phyloP scores from a whole-genome alignment of 768 basidiomycete species.

The Peribolospora kevripleyi region DNA sequence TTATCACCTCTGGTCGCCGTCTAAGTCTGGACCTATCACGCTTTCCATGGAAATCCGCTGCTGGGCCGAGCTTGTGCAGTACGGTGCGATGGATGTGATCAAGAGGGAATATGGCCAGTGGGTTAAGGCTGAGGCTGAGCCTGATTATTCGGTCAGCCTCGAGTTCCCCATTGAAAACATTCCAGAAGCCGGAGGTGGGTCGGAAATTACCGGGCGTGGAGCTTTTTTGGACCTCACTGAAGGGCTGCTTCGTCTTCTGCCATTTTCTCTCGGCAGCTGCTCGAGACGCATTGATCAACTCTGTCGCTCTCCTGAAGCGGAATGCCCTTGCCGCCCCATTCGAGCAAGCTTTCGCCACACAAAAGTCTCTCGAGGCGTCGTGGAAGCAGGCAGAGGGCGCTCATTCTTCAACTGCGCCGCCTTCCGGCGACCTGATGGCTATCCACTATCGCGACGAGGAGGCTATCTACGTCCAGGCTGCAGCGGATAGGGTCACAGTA shows the following conservation, averaged over 20 bases:
- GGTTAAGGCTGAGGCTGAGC: slow-evolving; percentile 23
- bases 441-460: slow-evolving; percentile 92
- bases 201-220: no score
- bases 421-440: slow-evolving; percentile 63
- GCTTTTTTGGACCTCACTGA: not conserved
- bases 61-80: slow-evolving; percentile 75
- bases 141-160: slow-evolving; percentile 71
- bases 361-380: slow-evolving; percentile 47
- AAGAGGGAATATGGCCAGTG: slow-evolving; percentile 57
- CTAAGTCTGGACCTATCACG: slow-evolving; percentile 39
- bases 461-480: slow-evolving; percentile 82
- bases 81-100: slow-evolving; percentile 60
- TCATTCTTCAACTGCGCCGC: slow-evolving; percentile 19
- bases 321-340: slow-evolving; percentile 89
- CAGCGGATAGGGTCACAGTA: slow-evolving; percentile 84
- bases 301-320: slow-evolving; percentile 64
- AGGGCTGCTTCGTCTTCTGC: not conserved
- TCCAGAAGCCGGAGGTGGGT: slow-evolving; percentile 53
- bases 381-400: slow-evolving; percentile 25
- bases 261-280: slow-evolving; percentile 30
- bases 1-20: slow-evolving; percentile 73
- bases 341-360: slow-evolving; percentile 58
- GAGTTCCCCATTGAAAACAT: slow-evolving; percentile 65
- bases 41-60: slow-evolving; percentile 93
- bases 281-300: slow-evolving; percentile 52